These are phyloP conservation scores for Sclerotinia trifoliorum DNA, from an alignment of 2,329 filamentous ascomycete species.

Conservation along the genomic window DNA sequence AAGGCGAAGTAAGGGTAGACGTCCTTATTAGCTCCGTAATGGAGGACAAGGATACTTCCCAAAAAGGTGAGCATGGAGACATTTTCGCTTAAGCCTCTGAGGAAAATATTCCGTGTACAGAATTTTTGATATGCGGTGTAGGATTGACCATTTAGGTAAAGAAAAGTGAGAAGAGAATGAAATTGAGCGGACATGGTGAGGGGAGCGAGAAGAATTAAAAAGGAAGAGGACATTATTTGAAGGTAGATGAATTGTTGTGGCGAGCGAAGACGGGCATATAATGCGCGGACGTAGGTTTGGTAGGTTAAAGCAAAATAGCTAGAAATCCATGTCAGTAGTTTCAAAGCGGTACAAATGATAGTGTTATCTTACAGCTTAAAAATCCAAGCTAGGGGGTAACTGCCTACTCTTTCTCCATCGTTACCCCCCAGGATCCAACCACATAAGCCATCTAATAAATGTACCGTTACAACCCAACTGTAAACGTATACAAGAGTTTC, in stretches of 20 bases:
- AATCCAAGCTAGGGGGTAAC: conserved; percentile 68
- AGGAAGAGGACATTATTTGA: conserved; percentile 61
- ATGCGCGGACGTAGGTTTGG: conserved; percentile 67
- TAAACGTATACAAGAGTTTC: conserved; percentile 70
- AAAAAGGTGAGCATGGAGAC: conserved; percentile 67
- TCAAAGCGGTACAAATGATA: background rate
- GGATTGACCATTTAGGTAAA: conserved; percentile 57
- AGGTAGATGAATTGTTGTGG: conserved; percentile 64
- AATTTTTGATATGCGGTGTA: conserved; percentile 66
- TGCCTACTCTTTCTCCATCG: conserved; percentile 65
- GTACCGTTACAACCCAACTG: conserved; percentile 66
- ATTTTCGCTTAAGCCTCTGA: conserved; percentile 65
- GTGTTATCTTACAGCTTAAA: conserved; percentile 59
- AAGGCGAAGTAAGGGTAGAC: conserved; percentile 71
- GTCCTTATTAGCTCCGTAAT: conserved; percentile 65
- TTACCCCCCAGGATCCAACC: conserved; percentile 66
- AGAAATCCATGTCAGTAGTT: conserved; percentile 19
- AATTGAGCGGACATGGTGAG: conserved; percentile 60
- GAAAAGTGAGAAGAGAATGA: conserved; percentile 54
- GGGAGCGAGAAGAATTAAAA: conserved; percentile 62
- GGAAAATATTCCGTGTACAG: conserved; percentile 64
- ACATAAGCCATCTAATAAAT: conserved; percentile 62
- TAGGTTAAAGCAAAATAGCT: conserved; percentile 66
- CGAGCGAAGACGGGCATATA: conserved; percentile 66
- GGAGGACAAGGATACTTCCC: conserved; percentile 62